phyloP scores from a whole-genome alignment of 352 stramenopile genomes.

The Globisporangium radiosum region DNA sequence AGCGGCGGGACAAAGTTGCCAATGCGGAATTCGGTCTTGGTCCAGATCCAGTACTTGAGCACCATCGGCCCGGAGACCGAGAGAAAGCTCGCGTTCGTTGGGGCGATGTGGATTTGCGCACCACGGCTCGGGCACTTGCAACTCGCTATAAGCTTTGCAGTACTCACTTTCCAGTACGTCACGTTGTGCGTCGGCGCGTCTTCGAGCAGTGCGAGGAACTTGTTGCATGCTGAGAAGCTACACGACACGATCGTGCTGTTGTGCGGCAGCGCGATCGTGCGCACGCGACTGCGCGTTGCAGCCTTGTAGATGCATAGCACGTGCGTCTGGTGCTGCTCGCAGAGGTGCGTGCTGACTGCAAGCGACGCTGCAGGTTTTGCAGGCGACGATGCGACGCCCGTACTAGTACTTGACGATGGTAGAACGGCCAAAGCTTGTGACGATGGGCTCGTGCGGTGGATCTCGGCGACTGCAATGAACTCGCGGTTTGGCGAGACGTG shows the following conservation, averaged over 20 bases:
- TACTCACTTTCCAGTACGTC: slow-evolving; percentile 79
- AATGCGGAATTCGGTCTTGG: slow-evolving; percentile 72
- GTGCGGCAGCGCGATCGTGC: slow-evolving; percentile 36
- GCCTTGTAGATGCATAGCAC: slow-evolving; percentile 65
- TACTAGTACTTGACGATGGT: neutral
- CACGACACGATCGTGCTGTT: slow-evolving; percentile 61
- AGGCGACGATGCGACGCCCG: neutral
- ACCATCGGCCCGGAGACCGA: slow-evolving; percentile 72
- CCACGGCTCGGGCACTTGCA: slow-evolving; percentile 65
- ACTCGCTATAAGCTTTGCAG: slow-evolving; percentile 60
- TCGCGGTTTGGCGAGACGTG: slow-evolving; percentile 64
- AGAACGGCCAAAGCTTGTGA: neutral
- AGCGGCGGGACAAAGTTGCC: slow-evolving; percentile 66
- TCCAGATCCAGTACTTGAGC: slow-evolving; percentile 76
- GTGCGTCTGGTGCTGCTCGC: slow-evolving; percentile 30
- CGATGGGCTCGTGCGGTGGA: slow-evolving; percentile 25
- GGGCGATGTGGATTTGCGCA: slow-evolving; percentile 61
- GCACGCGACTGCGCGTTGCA: slow-evolving; percentile 28
- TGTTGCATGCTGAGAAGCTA: slow-evolving; percentile 67
- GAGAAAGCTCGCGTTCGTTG: slow-evolving; percentile 61
- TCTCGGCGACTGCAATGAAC: slow-evolving; percentile 56
- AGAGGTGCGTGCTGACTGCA: slow-evolving; percentile 9
- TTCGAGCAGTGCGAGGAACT: slow-evolving; percentile 67
- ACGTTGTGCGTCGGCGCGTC: slow-evolving; percentile 64
- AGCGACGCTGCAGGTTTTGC: slow-evolving; percentile 9